Base-by-base conservation (phyloP, 2,329 filamentous ascomycete genomes). In the Sclerotinia borealis region DNA sequence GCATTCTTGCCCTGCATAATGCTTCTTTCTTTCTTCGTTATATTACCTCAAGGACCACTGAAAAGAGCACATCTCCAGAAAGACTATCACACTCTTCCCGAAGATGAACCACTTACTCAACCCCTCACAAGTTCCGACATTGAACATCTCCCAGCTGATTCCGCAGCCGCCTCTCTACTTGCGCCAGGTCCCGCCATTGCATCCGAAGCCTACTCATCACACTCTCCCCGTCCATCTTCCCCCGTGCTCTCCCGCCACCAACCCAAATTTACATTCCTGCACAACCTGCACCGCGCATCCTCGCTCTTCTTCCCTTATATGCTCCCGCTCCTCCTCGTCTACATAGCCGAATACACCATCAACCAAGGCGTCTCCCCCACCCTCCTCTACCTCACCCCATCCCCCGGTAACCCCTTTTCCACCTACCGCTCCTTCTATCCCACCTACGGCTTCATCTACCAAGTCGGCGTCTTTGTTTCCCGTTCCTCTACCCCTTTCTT, bases 301-400 rank as follows among this genome's bases (percentile, higher is more conserved):
- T 80, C 82, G 0, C 80, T 98, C 1, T 88, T 97, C 72, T 79
- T 96, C 50, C 85, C 85, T 0, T 88, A 88, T 75, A 98, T 99
- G 92, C 81, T 96, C 4, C 95, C 95, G 0, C 82, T 99, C 17
- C 81, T 98, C 39, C 79, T 98, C 19, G 95, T 99, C 36, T 99
- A 97, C 75, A 84, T 98, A 41, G 92, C 93, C 63, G 95, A 99
- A 79, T 99, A 99, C 75, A 96, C 91, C 62, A 97, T 98, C 76
- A 98, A 98, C 78, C 93, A 96, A 78, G 93, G 93, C 41, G 92
- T 98, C 0, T 82, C 92, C 0, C 93, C 95, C 0, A 96, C 92
- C 0, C 80, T 98, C 0, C 83, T 99, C 5, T 99, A 96, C 73
- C 83, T 98, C 6, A 98, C 96, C 72, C 92, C 93, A 0, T 80